Evolutionary conservation across 495 filamentous ascomycete genomes (phyloP).

Genomic region (Podospora tetraspora): DNA sequence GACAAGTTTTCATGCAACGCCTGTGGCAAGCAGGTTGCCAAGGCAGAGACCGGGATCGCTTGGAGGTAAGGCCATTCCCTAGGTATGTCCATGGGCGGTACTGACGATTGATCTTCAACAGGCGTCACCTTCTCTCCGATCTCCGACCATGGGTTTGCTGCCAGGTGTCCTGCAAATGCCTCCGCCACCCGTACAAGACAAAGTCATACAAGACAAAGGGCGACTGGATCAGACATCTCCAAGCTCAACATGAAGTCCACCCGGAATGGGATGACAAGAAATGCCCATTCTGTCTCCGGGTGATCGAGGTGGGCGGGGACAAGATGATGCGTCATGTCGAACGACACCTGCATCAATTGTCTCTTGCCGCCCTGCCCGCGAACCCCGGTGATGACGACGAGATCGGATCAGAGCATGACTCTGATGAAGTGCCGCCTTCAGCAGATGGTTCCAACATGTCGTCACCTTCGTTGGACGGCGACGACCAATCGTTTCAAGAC

Average conservation of each 20-base stretch:
- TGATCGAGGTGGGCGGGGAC: neutral
- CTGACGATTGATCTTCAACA: neutral
- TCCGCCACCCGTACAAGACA: neutral
- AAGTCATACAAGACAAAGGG: slow-evolving; percentile 4
- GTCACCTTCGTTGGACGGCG: neutral
- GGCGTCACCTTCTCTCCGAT: slow-evolving; percentile 6
- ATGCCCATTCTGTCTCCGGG: slow-evolving; percentile 2
- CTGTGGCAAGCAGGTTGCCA: neutral
- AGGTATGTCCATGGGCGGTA: neutral
- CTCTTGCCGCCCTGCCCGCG: slow-evolving; percentile 2
- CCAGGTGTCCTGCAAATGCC: slow-evolving; percentile 7
- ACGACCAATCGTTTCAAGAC: neutral
- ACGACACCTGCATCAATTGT: slow-evolving; percentile 2
- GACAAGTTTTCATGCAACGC: slow-evolving; percentile 9
- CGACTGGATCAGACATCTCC: slow-evolving; percentile 5
- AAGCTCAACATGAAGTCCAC: slow-evolving; percentile 10
- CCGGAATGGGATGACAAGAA: slow-evolving; percentile 8
- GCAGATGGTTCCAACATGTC: neutral
- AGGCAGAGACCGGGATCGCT: neutral
- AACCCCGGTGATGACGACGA: neutral
- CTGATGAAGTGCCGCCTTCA: neutral
- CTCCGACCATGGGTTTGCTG: slow-evolving; percentile 5
- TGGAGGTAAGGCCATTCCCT: neutral
- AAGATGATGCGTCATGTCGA: slow-evolving; percentile 8
- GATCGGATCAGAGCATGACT: neutral